Base-by-base conservation (phyloP, 768 basidiomycete genomes). In the Boletus sp. region DNA sequence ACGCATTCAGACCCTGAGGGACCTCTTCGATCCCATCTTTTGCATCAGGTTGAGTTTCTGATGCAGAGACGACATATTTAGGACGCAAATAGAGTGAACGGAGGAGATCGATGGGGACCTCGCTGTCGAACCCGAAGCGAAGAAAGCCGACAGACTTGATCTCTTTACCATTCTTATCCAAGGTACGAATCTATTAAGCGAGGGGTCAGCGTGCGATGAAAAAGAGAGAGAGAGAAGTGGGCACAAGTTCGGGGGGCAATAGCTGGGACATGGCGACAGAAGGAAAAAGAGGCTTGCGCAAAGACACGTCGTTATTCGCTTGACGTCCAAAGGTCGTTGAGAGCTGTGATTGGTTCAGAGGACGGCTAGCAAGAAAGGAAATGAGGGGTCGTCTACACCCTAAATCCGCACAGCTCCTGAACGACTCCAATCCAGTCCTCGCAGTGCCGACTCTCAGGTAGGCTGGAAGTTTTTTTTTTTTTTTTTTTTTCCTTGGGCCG, bases 71-170 rank as follows among this genome's bases (percentile, higher is more conserved):
- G 50, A 84, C 79, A 63, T 90, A 92, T 73, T 90, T 88, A 9
- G 89, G 80, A 11, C 90, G 84, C 39, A 97, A 82, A 74, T 96
- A 96, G 43, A 97, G 80, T n/a, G 87, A 83, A 47, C 94, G 88
- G 50, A 96, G 83, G 60, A 82, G 76, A 59, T 93, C 87, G 63
- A 94, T 72, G 54, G 87, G 69, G 57, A 94, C 90, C 63, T 87
- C 83, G 63, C 87, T 87, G 73, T 97, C 88, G 72, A 98, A 95
- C 8, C 92, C 93, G 62, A 97, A 97, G 52, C 87, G 83, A 58
- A 87, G 72, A 67, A 87, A 84, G 43, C 95, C 95, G 41, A 98
- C 94, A 21, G 83, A 76, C 51, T 76, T 81, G 64, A 94, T 92
- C 66, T 85, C 85, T 9, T 79, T 58, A 46, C 90, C 91, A 55